Percentiles rank a stretch among this genome's conserved stretches.
phyloP scores from a whole-genome alignment of 1,139 yeast genomes.

The Entelexis paramagnoliae region DNA sequence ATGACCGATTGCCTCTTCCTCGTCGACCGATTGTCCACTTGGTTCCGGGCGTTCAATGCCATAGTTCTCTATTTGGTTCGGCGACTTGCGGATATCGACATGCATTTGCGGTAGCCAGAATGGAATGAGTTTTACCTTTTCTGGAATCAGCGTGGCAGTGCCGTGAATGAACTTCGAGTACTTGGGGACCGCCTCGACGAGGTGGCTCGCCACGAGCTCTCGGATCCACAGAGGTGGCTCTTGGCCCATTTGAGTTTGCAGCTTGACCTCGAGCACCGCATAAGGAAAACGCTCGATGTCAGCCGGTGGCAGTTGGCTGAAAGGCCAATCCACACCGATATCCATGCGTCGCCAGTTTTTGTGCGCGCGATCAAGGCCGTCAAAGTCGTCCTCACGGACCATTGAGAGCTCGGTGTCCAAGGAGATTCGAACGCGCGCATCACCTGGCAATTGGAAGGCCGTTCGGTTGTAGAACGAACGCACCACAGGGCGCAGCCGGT shows the following conservation, averaged over 20 bases:
- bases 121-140: conserved; percentile 71
- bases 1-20: conserved; percentile 23
- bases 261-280: conserved; percentile 91
- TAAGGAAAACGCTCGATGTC: conserved; percentile 92
- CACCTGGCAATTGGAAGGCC: conserved; percentile 97
- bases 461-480: conserved; percentile 96
- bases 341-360: conserved; percentile 98
- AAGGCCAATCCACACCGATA: conserved; percentile 95
- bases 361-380: conserved; percentile 79
- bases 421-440: conserved; percentile 95
- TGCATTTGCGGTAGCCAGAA: conserved; percentile 99
- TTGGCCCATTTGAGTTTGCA: conserved; percentile 95
- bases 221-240: conserved; percentile 98
- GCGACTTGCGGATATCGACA: conserved; percentile 86
- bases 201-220: conserved; percentile 78
- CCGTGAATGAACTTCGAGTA: conserved; percentile 96
- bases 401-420: conserved; percentile 89
- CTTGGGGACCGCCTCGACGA: conserved; percentile 96
- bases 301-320: conserved; percentile 66
- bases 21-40: conserved; percentile 33
- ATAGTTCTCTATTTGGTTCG: conserved; percentile 29
- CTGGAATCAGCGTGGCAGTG: conserved; percentile 77
- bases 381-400: conserved; percentile 96
- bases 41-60: conserved; percentile 36
- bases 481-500: conserved; percentile 82